Evolutionary conservation across 768 basidiomycete species (phyloP).

Genomic region (Postia placenta): DNA sequence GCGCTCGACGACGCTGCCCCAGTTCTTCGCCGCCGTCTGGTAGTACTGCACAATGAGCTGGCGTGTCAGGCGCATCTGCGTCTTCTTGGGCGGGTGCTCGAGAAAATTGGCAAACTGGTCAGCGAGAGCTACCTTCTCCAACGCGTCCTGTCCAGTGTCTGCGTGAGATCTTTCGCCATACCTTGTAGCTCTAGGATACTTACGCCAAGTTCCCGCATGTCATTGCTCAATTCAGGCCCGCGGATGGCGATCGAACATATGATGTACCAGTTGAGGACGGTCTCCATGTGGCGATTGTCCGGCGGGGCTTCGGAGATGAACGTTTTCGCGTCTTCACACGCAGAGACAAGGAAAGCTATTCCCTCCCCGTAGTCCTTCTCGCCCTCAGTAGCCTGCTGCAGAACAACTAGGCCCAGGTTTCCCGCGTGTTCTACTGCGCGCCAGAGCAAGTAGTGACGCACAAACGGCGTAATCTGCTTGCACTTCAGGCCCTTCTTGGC

Average conservation of each 20-base stretch:
- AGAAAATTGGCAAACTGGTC: slow-evolving; percentile 47
- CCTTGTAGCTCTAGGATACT: slow-evolving; percentile 6
- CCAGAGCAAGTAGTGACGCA: slow-evolving; percentile 51
- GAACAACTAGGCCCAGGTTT: slow-evolving; percentile 42
- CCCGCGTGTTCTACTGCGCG: slow-evolving; percentile 56
- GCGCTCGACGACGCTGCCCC: slow-evolving; percentile 36
- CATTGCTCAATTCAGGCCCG: slow-evolving; percentile 43
- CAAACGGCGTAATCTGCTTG: slow-evolving; percentile 46
- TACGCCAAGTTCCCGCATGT: slow-evolving; percentile 49
- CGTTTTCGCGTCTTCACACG: slow-evolving; percentile 52
- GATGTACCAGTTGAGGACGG: slow-evolving; percentile 53
- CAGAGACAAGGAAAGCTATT: slow-evolving; percentile 51
- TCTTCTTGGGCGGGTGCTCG: slow-evolving; percentile 41
- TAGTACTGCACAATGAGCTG: slow-evolving; percentile 45
- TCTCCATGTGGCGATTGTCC: slow-evolving; percentile 54
- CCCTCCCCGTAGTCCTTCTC: slow-evolving; percentile 54
- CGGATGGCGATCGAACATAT: slow-evolving; percentile 44
- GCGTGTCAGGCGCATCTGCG: slow-evolving; percentile 46
- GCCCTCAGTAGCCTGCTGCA: slow-evolving; percentile 35
- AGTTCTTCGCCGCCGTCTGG: slow-evolving; percentile 38
- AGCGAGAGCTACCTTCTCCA: slow-evolving; percentile 40
- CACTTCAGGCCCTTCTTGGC: slow-evolving; percentile 64
- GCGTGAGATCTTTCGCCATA: background rate
- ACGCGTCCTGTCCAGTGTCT: slow-evolving; percentile 34
- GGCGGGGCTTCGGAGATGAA: slow-evolving; percentile 54